Evolutionary conservation across 768 basidiomycete genomes (phyloP).

Genomic region (Russula sp.): DNA sequence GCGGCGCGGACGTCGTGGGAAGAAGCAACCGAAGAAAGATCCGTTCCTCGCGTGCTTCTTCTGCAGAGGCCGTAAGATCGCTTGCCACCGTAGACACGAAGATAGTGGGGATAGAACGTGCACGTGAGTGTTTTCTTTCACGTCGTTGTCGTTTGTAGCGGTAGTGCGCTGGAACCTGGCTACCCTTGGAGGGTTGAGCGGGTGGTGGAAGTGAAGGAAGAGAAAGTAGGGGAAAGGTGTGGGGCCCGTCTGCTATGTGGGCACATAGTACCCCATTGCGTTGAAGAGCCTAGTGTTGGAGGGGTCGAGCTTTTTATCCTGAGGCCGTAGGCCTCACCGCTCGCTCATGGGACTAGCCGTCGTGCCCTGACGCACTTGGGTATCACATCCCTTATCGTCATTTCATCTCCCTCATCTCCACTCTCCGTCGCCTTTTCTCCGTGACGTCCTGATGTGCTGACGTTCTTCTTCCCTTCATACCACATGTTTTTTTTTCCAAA

Average conservation of each 20-base stretch:
- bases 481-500: background rate
- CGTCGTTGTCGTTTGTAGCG: background rate
- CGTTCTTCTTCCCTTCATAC: conserved; percentile 15
- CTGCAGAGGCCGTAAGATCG: conserved; percentile 43
- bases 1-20: conserved; percentile 34
- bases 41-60: conserved; percentile 42
- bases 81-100: conserved; percentile 38
- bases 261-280: background rate
- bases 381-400: conserved; percentile 14
- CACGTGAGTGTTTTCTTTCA: conserved; percentile 35
- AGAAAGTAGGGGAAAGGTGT: background rate
- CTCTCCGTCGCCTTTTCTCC: background rate
- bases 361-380: background rate
- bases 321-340: conserved; percentile 1
- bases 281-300: background rate
- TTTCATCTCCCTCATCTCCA: background rate
- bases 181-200: background rate
- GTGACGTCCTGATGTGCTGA: conserved; percentile 1
- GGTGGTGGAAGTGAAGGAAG: background rate
- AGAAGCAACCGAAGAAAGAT: conserved; percentile 38
- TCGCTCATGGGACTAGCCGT: conserved; percentile 14
- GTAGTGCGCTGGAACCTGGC: background rate
- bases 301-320: conserved; percentile 10
- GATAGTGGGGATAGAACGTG: conserved; percentile 37
- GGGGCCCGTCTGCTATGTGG: background rate